phyloP scores from a whole-genome alignment of 1,139 yeast genomes.

The Insectozyma bohioensis region DNA sequence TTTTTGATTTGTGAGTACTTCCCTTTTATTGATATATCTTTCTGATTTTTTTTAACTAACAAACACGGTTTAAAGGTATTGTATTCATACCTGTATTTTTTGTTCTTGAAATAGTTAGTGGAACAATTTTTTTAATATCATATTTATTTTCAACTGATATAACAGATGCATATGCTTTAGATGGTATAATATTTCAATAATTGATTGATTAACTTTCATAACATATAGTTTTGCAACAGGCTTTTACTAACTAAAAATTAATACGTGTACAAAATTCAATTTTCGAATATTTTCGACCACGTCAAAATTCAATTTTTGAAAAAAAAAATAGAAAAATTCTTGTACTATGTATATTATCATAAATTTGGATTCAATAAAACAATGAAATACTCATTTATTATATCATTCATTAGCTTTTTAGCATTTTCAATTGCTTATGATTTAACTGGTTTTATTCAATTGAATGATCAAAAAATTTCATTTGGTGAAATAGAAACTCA shows the following conservation, averaged over 20 bases:
- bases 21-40: not conserved
- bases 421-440: constrained; percentile 23
- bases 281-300: constrained; percentile 10
- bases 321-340: constrained; percentile 2
- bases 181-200: constrained; percentile 10
- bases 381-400: constrained; percentile 15
- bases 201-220: too few species aligned
- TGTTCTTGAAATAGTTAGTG: constrained; percentile 13
- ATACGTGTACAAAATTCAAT: not conserved
- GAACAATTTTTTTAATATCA: constrained; percentile 10
- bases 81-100: constrained; percentile 14
- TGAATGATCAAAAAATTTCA: constrained; percentile 24
- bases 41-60: constrained; percentile 3
- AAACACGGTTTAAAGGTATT: constrained; percentile 10
- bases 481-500: constrained; percentile 40
- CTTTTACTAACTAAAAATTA: too few species aligned
- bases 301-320: constrained; percentile 9
- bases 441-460: constrained; percentile 28
- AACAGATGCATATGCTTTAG: constrained; percentile 8
- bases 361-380: not conserved
- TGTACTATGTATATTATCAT: not conserved
- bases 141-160: constrained; percentile 9
- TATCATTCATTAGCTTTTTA: constrained; percentile 11
- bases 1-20: constrained; percentile 18
- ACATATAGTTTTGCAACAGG: constrained; percentile 1